phyloP scores from a whole-genome alignment of 2,329 filamentous ascomycete genomes.

The Trichoderma sp. region DNA sequence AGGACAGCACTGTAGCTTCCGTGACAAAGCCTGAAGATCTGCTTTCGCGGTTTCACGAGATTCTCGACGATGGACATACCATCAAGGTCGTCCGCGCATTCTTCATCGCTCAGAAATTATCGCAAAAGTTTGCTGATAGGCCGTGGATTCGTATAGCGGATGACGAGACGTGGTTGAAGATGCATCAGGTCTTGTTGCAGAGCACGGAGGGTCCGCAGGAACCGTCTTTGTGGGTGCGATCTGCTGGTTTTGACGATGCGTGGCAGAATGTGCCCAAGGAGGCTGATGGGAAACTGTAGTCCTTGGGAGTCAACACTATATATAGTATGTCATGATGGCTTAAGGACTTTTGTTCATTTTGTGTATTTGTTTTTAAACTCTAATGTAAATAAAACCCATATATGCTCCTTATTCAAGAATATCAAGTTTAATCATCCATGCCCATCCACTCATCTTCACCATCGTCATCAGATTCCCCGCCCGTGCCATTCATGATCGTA shows the following conservation, averaged over 20 bases:
- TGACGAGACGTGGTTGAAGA: constrained; percentile 59
- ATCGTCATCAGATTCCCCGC: constrained; percentile 40
- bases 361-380: neutral
- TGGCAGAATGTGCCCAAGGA: constrained; percentile 48
- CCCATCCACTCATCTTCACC: constrained; percentile 48
- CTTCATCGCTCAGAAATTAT: constrained; percentile 60
- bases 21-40: constrained; percentile 50
- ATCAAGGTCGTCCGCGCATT: constrained; percentile 74
- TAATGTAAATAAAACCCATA: constrained; percentile 4
- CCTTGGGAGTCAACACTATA: neutral
- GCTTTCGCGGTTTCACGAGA: constrained; percentile 47
- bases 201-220: constrained; percentile 53
- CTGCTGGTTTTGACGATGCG: constrained; percentile 63
- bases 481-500: constrained; percentile 37
- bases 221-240: constrained; percentile 64
- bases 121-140: constrained; percentile 45
- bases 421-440: constrained; percentile 45
- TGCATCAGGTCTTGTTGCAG: constrained; percentile 64
- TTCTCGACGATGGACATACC: constrained; percentile 78
- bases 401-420: constrained; percentile 13
- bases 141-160: constrained; percentile 56
- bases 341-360: neutral
- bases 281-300: neutral
- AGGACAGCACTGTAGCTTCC: constrained; percentile 39
- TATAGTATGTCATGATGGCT: neutral